Evolutionary conservation across 78 protist species (phyloP).

Genomic region (Emiliania huxleyi): DNA sequence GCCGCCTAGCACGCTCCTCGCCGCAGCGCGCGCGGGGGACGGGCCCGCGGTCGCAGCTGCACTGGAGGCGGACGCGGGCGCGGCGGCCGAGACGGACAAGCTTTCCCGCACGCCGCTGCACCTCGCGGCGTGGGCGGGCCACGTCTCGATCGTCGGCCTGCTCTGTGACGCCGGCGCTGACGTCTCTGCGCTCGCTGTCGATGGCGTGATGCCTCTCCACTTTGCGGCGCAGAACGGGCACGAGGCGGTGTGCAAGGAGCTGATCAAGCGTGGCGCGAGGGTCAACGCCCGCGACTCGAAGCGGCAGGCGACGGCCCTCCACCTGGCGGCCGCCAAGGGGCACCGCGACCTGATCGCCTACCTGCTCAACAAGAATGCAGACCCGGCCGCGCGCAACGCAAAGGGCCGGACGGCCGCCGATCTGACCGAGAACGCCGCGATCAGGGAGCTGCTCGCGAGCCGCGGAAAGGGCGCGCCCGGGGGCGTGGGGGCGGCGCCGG

Average conservation of each 20-base stretch:
- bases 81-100: neutral
- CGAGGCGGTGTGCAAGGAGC: neutral
- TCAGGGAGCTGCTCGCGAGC: no score
- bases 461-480: no score
- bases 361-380: no score
- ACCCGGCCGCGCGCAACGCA: no score
- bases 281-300: neutral
- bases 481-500: no score
- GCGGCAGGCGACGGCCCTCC: neutral
- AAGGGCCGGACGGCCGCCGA: no score
- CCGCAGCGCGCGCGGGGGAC: neutral
- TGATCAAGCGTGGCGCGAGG: neutral
- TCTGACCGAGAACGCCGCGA: no score
- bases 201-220: neutral
- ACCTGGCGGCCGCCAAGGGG: no score
- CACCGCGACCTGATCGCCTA: no score
- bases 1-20: no score
- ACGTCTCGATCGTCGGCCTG: neutral
- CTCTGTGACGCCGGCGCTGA: neutral
- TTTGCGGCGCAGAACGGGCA: constrained; percentile 9
- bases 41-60: neutral
- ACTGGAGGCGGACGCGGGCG: neutral
- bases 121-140: constrained; percentile 6
- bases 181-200: neutral
- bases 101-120: neutral